Conservation (phyloP, 345 rosid species). For the Xanthoceras sorbifolium region DNA sequence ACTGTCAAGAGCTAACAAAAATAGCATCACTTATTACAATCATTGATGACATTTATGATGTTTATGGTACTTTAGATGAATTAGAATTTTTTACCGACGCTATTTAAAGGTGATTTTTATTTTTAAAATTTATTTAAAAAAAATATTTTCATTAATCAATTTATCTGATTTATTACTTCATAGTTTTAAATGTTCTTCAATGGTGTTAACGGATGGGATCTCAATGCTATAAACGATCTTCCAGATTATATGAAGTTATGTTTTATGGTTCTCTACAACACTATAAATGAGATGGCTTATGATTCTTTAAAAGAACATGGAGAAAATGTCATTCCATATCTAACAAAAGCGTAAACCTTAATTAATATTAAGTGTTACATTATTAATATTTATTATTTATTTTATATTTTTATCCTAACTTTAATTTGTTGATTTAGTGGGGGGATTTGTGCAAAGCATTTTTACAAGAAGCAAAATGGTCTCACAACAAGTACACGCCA, state of each 20-base stretch:
- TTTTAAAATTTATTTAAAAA: too few species aligned
- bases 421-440: conserved; percentile 32
- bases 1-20: conserved; percentile 38
- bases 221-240: conserved; percentile 27
- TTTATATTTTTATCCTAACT: too few species aligned
- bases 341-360: conserved; percentile 30
- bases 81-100: conserved; percentile 41
- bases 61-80: conserved; percentile 44
- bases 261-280: conserved; percentile 41
- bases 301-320: conserved; percentile 41
- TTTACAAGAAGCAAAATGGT: conserved; percentile 50
- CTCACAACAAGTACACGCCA: conserved; percentile 24
- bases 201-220: conserved; percentile 46
- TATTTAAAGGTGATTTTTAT: conserved; percentile 36
- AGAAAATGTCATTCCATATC: conserved; percentile 23
- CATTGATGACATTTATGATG: conserved; percentile 50
- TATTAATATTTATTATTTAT: neutral
- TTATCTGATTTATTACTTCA: too few species aligned
- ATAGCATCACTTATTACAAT: conserved; percentile 32
- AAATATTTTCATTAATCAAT: too few species aligned
- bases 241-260: conserved; percentile 48
- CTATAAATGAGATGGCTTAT: conserved; percentile 47
- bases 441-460: conserved; percentile 45
- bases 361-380: neutral
- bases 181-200: too few species aligned